Evolutionary conservation across 176 grass and related monocot genomes (phyloP).

Genomic region (Puya raimondii): DNA sequence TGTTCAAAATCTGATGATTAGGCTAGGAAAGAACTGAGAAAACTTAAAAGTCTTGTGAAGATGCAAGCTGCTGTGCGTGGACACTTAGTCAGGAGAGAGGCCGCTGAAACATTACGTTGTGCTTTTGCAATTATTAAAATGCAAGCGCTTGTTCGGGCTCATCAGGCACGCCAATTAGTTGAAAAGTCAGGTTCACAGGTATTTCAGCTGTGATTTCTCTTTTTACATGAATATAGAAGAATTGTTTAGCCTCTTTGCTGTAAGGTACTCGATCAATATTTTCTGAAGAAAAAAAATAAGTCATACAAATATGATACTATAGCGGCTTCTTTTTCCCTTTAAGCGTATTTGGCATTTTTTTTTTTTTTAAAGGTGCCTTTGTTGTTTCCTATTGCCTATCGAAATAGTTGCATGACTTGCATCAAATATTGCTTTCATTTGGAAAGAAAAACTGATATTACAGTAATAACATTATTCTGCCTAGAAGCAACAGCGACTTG

Average conservation of each 20-base stretch:
- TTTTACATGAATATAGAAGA: background rate
- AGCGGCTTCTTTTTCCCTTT: too few species aligned
- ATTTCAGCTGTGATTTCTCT: slow-evolving; percentile 16
- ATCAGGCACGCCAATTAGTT: slow-evolving; percentile 28
- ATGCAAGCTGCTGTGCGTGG: slow-evolving; percentile 85
- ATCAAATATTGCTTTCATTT: too few species aligned
- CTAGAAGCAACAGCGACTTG: too few species aligned
- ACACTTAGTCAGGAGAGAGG: slow-evolving; percentile 63
- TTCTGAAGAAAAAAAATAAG: too few species aligned
- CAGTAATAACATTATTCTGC: too few species aligned
- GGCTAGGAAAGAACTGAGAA: slow-evolving; percentile 49
- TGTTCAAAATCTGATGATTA: slow-evolving; percentile 17
- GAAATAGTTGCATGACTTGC: too few species aligned
- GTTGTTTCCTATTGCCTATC: too few species aligned
- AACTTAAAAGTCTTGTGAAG: slow-evolving; percentile 58
- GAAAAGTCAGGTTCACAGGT: slow-evolving; percentile 3
- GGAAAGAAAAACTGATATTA: too few species aligned
- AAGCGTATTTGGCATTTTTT: too few species aligned
- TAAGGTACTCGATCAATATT: too few species aligned
- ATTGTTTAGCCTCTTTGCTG: background rate
- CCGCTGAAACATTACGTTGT: slow-evolving; percentile 65
- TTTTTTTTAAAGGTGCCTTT: too few species aligned
- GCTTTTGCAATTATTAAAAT: slow-evolving; percentile 82
- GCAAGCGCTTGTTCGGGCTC: slow-evolving; percentile 55
- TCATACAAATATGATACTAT: too few species aligned